Evolutionary conservation across 495 filamentous ascomycete genomes (phyloP).

Genomic region (Penicillium manginii): DNA sequence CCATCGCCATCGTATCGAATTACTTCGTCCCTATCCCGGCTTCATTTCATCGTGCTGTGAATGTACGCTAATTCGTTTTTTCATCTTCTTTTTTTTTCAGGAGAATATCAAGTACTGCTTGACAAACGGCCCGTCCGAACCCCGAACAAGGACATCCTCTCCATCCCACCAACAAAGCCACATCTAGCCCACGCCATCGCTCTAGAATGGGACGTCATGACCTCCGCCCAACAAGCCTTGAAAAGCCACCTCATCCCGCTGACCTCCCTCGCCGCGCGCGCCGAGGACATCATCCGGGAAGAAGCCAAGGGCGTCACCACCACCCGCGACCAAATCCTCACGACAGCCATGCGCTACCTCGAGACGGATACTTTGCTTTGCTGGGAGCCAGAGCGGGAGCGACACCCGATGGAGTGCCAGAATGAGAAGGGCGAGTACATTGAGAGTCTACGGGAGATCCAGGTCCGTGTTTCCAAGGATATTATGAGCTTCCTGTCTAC

Average conservation of each 20-base stretch:
- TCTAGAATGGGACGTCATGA: conserved; percentile 87
- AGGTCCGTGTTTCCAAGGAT: conserved; percentile 65
- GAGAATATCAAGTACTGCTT: conserved; percentile 71
- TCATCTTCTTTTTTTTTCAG: conserved; percentile 27
- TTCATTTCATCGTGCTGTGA: background rate
- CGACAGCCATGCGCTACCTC: conserved; percentile 78
- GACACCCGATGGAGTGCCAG: conserved; percentile 28
- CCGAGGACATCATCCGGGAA: conserved; percentile 73
- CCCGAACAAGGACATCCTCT: conserved; percentile 71
- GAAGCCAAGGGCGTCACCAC: conserved; percentile 53
- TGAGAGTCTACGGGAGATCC: conserved; percentile 70
- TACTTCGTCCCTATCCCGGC: background rate
- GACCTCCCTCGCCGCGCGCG: conserved; percentile 82
- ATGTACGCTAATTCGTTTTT: background rate
- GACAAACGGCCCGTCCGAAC: conserved; percentile 79
- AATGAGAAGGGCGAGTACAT: conserved; percentile 29
- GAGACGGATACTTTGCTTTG: conserved; percentile 94
- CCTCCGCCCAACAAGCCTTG: conserved; percentile 74
- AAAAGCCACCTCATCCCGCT: conserved; percentile 83
- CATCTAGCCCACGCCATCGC: conserved; percentile 86
- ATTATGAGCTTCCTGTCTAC: conserved; percentile 71
- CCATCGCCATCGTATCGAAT: too few species aligned
- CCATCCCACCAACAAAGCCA: conserved; percentile 72
- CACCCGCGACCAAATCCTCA: conserved; percentile 61
- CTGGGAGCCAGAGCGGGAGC: conserved; percentile 71